Conservation (phyloP, 202 grass and related monocot species). For the Saccharum hybrid region DNA sequence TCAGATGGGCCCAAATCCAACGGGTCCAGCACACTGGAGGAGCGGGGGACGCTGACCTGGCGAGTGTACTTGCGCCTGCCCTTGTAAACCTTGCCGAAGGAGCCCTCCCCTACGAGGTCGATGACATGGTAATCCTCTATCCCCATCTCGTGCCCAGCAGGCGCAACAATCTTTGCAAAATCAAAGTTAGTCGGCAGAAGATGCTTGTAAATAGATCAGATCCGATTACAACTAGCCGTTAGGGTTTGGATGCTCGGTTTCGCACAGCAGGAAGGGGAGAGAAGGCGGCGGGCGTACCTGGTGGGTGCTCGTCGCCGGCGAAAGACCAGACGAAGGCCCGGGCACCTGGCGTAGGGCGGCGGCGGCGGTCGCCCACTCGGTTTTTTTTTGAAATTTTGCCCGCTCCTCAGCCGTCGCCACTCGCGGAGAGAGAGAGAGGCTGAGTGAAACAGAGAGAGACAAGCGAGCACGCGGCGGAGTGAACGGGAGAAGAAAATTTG, state of each 20-base stretch:
- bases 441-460: too few relatives aligned
- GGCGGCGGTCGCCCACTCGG: neutral
- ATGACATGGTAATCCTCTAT: conserved; percentile 91
- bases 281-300: neutral
- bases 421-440: neutral
- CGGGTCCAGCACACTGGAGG: neutral
- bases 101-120: conserved; percentile 84
- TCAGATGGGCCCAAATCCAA: neutral
- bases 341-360: neutral
- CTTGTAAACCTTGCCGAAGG: conserved; percentile 97
- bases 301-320: neutral
- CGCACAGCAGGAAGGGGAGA: neutral
- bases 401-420: neutral
- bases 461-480: neutral
- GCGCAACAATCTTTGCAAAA: neutral
- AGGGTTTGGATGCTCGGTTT: neutral
- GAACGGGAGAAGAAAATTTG: neutral
- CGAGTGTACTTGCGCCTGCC: conserved; percentile 81
- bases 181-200: neutral
- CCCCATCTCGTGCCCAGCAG: conserved; percentile 52
- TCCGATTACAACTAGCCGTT: neutral
- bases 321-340: neutral
- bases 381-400: neutral
- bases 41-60: conserved; percentile 51
- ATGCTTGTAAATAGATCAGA: neutral